Conservation (phyloP, 2,329 filamentous ascomycete species). For the Cladosporium sp. region DNA sequence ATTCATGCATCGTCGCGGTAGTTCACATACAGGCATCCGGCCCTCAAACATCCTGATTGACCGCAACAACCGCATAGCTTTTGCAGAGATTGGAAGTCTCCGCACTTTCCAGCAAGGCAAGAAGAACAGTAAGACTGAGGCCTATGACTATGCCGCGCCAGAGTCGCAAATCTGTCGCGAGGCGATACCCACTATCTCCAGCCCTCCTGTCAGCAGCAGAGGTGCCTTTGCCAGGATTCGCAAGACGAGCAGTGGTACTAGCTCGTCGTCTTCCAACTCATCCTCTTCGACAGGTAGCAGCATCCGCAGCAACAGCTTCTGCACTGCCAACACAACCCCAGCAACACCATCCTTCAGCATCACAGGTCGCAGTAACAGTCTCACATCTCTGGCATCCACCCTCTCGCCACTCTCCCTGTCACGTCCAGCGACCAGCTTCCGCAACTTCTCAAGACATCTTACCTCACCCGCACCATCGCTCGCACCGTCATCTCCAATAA, state of each 20-base stretch:
- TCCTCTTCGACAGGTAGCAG: slow-evolving; percentile 29
- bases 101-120: slow-evolving; percentile 54
- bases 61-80: slow-evolving; percentile 64
- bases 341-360: slow-evolving; percentile 20
- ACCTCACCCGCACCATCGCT: slow-evolving; percentile 6
- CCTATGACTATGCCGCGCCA: slow-evolving; percentile 71
- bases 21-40: slow-evolving; percentile 67
- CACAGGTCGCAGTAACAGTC: slow-evolving; percentile 22
- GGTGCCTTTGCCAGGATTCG: slow-evolving; percentile 32
- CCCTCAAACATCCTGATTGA: slow-evolving; percentile 71
- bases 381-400: slow-evolving; percentile 25
- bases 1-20: slow-evolving; percentile 64
- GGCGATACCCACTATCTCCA: slow-evolving; percentile 40
- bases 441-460: slow-evolving; percentile 30
- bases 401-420: slow-evolving; percentile 21
- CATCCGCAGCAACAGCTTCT: slow-evolving; percentile 34
- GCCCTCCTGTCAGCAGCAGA: slow-evolving; percentile 32
- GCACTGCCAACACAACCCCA: slow-evolving; percentile 27
- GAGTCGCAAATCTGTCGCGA: slow-evolving; percentile 56
- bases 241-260: slow-evolving; percentile 32
- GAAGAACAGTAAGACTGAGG: slow-evolving; percentile 63
- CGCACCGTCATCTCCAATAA: slow-evolving; percentile 13
- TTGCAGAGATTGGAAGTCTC: slow-evolving; percentile 59
- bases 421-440: slow-evolving; percentile 27
- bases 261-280: slow-evolving; percentile 36